Conservation (phyloP, 2,329 filamentous ascomycete species). For the Talaromyces rugulosus region DNA sequence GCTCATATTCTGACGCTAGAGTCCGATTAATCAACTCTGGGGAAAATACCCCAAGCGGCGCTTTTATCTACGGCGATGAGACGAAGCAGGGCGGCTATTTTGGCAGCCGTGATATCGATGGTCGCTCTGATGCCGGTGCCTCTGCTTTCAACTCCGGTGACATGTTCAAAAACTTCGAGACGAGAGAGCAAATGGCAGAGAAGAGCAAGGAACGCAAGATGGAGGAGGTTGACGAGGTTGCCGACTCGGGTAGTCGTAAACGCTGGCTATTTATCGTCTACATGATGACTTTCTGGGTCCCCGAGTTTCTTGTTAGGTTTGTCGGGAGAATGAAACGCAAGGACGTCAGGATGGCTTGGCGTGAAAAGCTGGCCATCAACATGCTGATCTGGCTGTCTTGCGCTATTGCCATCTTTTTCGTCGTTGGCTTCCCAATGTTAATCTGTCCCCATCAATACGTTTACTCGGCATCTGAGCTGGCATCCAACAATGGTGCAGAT, state of each 20-base stretch:
- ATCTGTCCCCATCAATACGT: slow-evolving; percentile 92
- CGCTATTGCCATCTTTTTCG: slow-evolving; percentile 75
- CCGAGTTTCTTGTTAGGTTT: slow-evolving; percentile 73
- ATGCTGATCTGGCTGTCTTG: slow-evolving; percentile 92
- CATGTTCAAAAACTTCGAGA: slow-evolving; percentile 97
- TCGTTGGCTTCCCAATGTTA: slow-evolving; percentile 77
- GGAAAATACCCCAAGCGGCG: slow-evolving; percentile 49
- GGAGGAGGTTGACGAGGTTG: slow-evolving; percentile 82
- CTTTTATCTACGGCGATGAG: slow-evolving; percentile 66
- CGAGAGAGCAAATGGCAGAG: slow-evolving; percentile 88
- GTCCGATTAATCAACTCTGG: slow-evolving; percentile 50
- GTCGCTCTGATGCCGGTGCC: slow-evolving; percentile 83
- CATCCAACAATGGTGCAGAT: slow-evolving; percentile 67
- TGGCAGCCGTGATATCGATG: slow-evolving; percentile 70
- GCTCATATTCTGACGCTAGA: slow-evolving; percentile 47
- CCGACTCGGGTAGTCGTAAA: slow-evolving; percentile 74
- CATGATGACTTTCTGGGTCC: slow-evolving; percentile 78
- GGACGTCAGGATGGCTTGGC: slow-evolving; percentile 88
- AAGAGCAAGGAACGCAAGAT: slow-evolving; percentile 88
- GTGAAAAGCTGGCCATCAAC: slow-evolving; percentile 97
- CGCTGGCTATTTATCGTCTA: slow-evolving; percentile 86
- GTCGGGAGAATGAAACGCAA: slow-evolving; percentile 85
- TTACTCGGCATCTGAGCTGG: slow-evolving; percentile 73
- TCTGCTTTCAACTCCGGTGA: slow-evolving; percentile 91
- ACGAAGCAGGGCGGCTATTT: slow-evolving; percentile 73